Conservation (phyloP, 2,329 filamentous ascomycete genomes). For the Talaromyces atroroseus region DNA sequence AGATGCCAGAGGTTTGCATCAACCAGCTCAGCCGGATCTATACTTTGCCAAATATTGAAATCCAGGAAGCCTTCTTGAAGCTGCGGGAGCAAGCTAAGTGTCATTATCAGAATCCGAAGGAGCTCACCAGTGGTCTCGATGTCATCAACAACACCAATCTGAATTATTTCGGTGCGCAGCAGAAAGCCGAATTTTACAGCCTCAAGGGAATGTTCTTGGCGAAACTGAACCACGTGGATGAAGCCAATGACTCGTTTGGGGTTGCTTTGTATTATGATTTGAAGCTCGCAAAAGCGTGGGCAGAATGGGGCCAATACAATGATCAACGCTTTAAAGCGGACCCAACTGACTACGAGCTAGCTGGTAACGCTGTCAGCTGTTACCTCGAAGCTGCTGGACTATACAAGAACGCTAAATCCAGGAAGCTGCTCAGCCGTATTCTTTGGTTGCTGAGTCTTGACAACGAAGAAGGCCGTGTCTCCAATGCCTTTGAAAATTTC, state of each 20-base stretch:
- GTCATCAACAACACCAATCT: constrained; percentile 99
- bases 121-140: constrained; percentile 86
- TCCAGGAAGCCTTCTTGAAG: constrained; percentile 98
- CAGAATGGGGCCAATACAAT: constrained; percentile 98
- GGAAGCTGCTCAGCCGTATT: constrained; percentile 87
- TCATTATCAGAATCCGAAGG: constrained; percentile 91
- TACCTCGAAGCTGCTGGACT: constrained; percentile 93
- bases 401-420: constrained; percentile 94
- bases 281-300: constrained; percentile 93
- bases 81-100: constrained; percentile 97
- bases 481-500: constrained; percentile 85
- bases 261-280: constrained; percentile 95
- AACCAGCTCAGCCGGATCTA: constrained; percentile 96
- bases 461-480: constrained; percentile 75
- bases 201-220: constrained; percentile 99
- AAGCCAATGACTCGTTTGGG: constrained; percentile 90
- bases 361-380: constrained; percentile 87
- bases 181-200: constrained; percentile 98
- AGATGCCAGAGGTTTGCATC: constrained; percentile 94
- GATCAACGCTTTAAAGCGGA: constrained; percentile 94
- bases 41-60: constrained; percentile 97
- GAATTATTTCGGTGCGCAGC: constrained; percentile 91
- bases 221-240: constrained; percentile 82
- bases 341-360: constrained; percentile 71
- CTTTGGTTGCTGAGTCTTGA: constrained; percentile 94